Percentiles rank a stretch among this genome's conserved stretches.
phyloP scores from a whole-genome alignment of 345 rosid genomes.

The Passiflora organensis region DNA sequence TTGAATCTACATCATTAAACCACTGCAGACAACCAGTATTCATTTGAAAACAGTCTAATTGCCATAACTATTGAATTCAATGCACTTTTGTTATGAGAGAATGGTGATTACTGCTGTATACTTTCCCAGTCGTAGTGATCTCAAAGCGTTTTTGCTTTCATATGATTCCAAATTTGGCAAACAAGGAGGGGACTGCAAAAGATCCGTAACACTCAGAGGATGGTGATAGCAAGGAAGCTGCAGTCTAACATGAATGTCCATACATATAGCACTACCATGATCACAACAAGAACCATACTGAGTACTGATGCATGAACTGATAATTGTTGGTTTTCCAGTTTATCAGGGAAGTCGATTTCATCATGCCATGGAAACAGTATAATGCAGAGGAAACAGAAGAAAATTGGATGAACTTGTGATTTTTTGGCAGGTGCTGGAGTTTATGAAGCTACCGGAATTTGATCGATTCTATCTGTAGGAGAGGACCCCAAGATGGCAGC shows the following conservation, averaged over 20 bases:
- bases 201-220: background rate
- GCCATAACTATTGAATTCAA: background rate
- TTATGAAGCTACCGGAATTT: slow-evolving; percentile 51
- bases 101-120: slow-evolving; percentile 48
- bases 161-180: slow-evolving; percentile 53
- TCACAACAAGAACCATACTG: too few species aligned
- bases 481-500: slow-evolving; percentile 80
- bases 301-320: too few species aligned
- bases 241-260: too few species aligned
- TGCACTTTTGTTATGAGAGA: slow-evolving; percentile 14
- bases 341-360: too few species aligned
- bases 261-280: too few species aligned
- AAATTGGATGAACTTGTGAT: too few species aligned
- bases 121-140: slow-evolving; percentile 68
- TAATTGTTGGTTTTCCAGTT: too few species aligned
- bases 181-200: slow-evolving; percentile 62
- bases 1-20: slow-evolving; percentile 79
- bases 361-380: too few species aligned
- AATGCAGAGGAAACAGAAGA: too few species aligned
- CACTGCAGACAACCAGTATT: slow-evolving; percentile 45
- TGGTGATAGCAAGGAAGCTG: too few species aligned
- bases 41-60: background rate
- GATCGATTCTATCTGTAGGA: slow-evolving; percentile 37
- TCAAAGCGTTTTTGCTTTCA: slow-evolving; percentile 37
- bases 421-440: background rate